Evolutionary conservation across 805 yeast genomes (phyloP), one percentile per base, ranked within the genome.

Genomic region (Barnettozyma wickerhamii): DNA sequence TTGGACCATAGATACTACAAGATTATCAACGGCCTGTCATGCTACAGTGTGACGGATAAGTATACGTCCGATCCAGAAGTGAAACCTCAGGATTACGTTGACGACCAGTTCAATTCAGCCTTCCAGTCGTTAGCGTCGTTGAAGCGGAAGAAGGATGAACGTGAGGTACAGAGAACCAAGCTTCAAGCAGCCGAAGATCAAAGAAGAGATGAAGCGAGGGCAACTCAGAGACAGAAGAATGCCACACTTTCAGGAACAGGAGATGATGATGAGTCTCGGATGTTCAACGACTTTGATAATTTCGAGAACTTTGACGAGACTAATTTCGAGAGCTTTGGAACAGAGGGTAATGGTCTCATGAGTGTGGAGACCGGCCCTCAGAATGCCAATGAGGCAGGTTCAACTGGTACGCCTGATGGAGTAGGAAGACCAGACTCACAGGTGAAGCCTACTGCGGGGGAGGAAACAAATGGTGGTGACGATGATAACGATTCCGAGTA

Each of bases 71-170:
- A 29, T 3, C 30, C 41, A 6, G 38, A 55, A 37, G 42, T 51
- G 33, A 28, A 48, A 56, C 49, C 42, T 37, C 59, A 43, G 42
- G 43, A 45, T 48, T 55, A 41, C 62, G 63, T 48, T 7, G 69
- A 65, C 35, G 48, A 47, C 43, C 63, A 58, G 37, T 60, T 59
- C 45, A 56, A 55, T 26, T 50, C 44, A 36, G 63, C 68, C 4
- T 33, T 61, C 6, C 41, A 41, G 6, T 56, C 64, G 6, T 42
- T 72, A 36, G 52, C 53, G 23, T 40, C 45, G 1, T 65, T 69
- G 27, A 63, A 62, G 39, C 63, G 57, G 43, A 51, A 56, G 45
- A 64, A 52, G 59, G 23, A 55, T 49, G 28, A 48, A 45, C 37
- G 65, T 58, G 49, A 59, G 47, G 36, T 46, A 41, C 40, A 58